Evolutionary conservation across 2,329 filamentous ascomycete genomes (phyloP).

Genomic region (Seiridium unicorne): DNA sequence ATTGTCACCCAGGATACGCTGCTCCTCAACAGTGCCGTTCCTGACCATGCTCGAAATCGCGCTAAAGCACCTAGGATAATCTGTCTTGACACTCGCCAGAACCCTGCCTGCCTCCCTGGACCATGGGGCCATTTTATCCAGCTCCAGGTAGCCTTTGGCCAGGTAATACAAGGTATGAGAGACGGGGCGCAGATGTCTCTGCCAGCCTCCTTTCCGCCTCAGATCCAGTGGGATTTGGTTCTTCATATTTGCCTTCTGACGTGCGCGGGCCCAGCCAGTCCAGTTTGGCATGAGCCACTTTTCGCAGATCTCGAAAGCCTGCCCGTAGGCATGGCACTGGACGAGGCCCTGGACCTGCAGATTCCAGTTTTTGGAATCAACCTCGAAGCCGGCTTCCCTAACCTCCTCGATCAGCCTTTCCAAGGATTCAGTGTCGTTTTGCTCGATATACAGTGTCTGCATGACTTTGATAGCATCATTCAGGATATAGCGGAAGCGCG

Average conservation of each 20-base stretch:
- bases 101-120: conserved; percentile 41
- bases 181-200: conserved; percentile 36
- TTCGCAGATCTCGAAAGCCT: conserved; percentile 77
- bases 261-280: conserved; percentile 63
- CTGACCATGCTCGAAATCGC: conserved; percentile 29
- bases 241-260: conserved; percentile 21
- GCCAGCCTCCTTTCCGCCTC: conserved; percentile 35
- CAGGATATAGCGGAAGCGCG: conserved; percentile 52
- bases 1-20: conserved; percentile 18
- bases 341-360: conserved; percentile 68
- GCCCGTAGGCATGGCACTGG: conserved; percentile 52
- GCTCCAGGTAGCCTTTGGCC: conserved; percentile 47
- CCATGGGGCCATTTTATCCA: conserved; percentile 48
- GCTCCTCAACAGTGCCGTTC: conserved; percentile 22
- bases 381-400: conserved; percentile 63
- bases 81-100: conserved; percentile 34
- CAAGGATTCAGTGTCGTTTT: conserved; percentile 44
- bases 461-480: conserved; percentile 49
- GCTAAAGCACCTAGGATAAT: conserved; percentile 29
- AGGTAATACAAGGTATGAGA: conserved; percentile 47
- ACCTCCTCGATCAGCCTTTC: conserved; percentile 53
- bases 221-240: conserved; percentile 33
- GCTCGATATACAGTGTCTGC: conserved; percentile 39
- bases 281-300: conserved; percentile 74
- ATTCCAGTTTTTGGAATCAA: conserved; percentile 82